Conservation (phyloP, 2,329 filamentous ascomycete species). For the Pyrenochaeta sp. region DNA sequence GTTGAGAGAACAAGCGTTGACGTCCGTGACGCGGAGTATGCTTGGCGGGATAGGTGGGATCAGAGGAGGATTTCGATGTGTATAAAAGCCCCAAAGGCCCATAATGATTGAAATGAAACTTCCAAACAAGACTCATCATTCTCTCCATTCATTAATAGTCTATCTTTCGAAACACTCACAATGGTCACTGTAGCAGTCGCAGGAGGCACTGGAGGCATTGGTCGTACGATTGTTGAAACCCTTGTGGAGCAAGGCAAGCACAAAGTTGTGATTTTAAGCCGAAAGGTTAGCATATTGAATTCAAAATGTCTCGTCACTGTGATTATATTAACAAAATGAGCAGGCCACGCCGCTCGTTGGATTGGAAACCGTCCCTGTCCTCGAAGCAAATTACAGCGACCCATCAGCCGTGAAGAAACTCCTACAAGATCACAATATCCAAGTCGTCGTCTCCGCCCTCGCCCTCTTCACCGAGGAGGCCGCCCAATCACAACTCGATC, state of each 20-base stretch:
- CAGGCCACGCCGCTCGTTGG: slow-evolving; percentile 4
- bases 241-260: slow-evolving; percentile 19
- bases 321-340: neutral
- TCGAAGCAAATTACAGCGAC: slow-evolving; percentile 19
- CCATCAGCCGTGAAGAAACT: slow-evolving; percentile 6
- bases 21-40: too few species aligned
- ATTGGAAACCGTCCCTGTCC: slow-evolving; percentile 5
- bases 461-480: slow-evolving; percentile 11
- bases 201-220: slow-evolving; percentile 31
- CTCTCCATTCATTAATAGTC: too few species aligned
- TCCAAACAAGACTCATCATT: too few species aligned
- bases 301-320: neutral
- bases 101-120: too few species aligned
- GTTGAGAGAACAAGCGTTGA: too few species aligned
- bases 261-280: slow-evolving; percentile 20
- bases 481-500: slow-evolving; percentile 17
- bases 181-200: slow-evolving; percentile 27
- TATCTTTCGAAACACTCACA: neutral
- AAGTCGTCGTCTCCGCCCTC: slow-evolving; percentile 23
- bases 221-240: slow-evolving; percentile 23
- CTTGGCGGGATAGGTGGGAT: too few species aligned
- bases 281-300: slow-evolving; percentile 12
- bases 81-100: too few species aligned
- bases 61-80: too few species aligned
- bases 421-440: slow-evolving; percentile 12